phyloP scores from a whole-genome alignment of 2,329 filamentous ascomycete genomes.

The Didymella glomerata region DNA sequence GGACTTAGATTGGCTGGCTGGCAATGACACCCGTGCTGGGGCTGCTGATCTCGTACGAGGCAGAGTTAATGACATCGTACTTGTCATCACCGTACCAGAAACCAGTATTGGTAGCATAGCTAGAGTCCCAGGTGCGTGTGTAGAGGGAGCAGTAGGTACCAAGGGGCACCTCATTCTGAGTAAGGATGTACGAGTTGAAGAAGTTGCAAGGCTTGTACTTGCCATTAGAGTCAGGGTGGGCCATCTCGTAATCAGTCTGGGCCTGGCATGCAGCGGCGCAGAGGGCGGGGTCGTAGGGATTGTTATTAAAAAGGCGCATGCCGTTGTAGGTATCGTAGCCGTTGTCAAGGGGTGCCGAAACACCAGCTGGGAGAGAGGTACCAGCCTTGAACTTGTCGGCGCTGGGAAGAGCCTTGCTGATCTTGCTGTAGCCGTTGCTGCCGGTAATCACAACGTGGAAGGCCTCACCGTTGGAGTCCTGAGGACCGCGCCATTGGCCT shows the following conservation, averaged over 20 bases:
- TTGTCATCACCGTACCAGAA: background rate
- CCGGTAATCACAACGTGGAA: constrained; percentile 14
- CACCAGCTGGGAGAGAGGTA: background rate
- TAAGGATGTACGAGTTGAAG: constrained; percentile 13
- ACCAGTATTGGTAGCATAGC: constrained; percentile 1
- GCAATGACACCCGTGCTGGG: background rate
- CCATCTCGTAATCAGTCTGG: constrained; percentile 4
- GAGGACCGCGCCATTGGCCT: constrained; percentile 11
- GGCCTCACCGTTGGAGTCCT: background rate
- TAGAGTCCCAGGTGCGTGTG: background rate
- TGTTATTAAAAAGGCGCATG: constrained; percentile 5
- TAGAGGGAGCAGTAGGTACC: constrained; percentile 10
- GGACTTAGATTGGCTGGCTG: background rate
- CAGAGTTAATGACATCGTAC: background rate
- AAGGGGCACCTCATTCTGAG: constrained; percentile 2
- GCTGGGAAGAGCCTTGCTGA: constrained; percentile 1
- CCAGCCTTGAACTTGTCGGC: constrained; percentile 2
- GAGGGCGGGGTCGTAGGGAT: constrained; percentile 6
- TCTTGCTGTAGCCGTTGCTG: constrained; percentile 11
- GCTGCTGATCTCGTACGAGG: background rate
- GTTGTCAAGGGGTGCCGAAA: constrained; percentile 15
- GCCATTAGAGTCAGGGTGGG: constrained; percentile 6
- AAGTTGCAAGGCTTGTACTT: constrained; percentile 27
- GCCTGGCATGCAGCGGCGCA: constrained; percentile 7
- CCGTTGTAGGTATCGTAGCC: constrained; percentile 14